A percentile compares a stretch with the other conserved stretches of the same genome.
phyloP scores from a whole-genome alignment of 2,329 filamentous ascomycete genomes.

The Fusarium domesticum region DNA sequence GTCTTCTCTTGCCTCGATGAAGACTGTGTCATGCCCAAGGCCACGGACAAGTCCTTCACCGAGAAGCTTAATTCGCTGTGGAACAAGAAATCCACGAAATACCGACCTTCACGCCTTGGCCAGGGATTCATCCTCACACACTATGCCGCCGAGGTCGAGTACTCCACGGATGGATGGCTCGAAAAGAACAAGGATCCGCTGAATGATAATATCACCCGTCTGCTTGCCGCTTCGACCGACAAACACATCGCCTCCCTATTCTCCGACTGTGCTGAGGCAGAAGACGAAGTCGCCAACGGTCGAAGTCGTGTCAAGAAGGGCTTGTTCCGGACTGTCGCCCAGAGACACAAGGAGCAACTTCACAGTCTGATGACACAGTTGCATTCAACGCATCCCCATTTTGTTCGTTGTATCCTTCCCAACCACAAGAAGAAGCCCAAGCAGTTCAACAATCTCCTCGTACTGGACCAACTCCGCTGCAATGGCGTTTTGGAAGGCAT shows the following conservation, averaged over 20 bases:
- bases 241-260: conserved; percentile 83
- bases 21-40: conserved; percentile 98
- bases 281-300: conserved; percentile 67
- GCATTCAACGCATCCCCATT: conserved; percentile 95
- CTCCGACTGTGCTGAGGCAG: conserved; percentile 77
- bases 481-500: conserved; percentile 99
- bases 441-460: conserved; percentile 85
- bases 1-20: conserved; percentile 98
- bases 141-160: conserved; percentile 97
- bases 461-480: conserved; percentile 94
- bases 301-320: conserved; percentile 91
- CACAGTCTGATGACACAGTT: conserved; percentile 92
- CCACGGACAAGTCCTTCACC: conserved; percentile 93
- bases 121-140: conserved; percentile 96
- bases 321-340: conserved; percentile 92
- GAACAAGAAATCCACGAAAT: conserved; percentile 95
- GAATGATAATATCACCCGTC: conserved; percentile 91
- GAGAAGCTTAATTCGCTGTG: conserved; percentile 96
- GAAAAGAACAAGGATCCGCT: conserved; percentile 99
- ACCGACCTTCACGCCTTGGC: conserved; percentile 79
- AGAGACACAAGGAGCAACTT: conserved; percentile 97
- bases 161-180: conserved; percentile 90
- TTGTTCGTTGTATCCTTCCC: conserved; percentile 94
- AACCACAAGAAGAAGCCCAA: conserved; percentile 98
- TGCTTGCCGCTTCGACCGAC: conserved; percentile 79